Evolutionary conservation across 257 asterid species (phyloP), one percentile per base, ranked within the genome.

Genomic region (Thymus quinquecostatus): DNA sequence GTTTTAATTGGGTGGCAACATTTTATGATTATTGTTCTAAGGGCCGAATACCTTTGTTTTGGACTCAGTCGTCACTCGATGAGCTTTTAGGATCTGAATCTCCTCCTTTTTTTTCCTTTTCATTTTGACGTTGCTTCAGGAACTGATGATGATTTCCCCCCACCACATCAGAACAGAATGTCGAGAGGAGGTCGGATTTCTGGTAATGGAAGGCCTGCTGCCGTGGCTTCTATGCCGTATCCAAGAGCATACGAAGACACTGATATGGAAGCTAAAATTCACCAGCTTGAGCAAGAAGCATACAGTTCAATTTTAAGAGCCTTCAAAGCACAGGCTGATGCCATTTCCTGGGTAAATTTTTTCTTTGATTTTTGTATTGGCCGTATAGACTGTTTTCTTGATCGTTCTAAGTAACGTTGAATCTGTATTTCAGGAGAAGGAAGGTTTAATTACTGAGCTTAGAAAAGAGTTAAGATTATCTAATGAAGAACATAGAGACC

Each of bases 231-330:
- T 65, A 79, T 80, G 21, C 92, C 94, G 29, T 86, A 82, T 77
- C 82, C 95, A 56, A 82, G 85, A 82, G 75, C 79, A 87, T 77
- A 81, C 75, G 87, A 88, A 70, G 94, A 84, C 64, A 65, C 86
- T 66, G 95, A 91, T 55, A 89, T 94, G 96, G 89, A 89, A 69
- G 91, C 89, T 73, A 91, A 84, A 79, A 89, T 91, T 72, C 97
- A 89, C 84, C 91, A 87, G 85, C 92, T 87, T 65, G 98, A 89
- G 87, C 93, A 86, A 78, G 98, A 93, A 84, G 98, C 98, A 40
- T 93, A 93, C 81, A 78, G 83, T 76, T 85, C 96, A 40, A 86
- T 93, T 70, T 80, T 93, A 68, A 83, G 96, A 82, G 96, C 92
- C 64, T 94, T 94, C 76, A 89, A 86, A 84, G 98, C 97, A 71